These are phyloP conservation scores for Penicillium parvum DNA, from an alignment of 495 filamentous ascomycete genomes.

Conservation along the genomic window DNA sequence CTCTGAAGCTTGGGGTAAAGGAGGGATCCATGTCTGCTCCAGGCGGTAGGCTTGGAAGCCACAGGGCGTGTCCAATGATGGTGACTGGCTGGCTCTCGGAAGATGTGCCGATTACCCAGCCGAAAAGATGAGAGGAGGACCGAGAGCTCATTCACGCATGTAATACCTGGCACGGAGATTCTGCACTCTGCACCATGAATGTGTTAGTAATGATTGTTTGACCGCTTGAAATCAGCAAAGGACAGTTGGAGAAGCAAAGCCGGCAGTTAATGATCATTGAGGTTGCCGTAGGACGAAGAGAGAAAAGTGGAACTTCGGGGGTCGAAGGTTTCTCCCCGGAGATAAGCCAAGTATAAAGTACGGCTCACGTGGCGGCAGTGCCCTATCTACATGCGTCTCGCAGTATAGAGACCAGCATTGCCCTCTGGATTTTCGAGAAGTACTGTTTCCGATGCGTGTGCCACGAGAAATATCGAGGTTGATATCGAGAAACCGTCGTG, in stretches of 20 bases:
- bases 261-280: too few species aligned
- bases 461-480: too few species aligned
- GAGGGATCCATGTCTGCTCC: constrained; percentile 9
- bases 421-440: too few species aligned
- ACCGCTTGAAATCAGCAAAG: too few species aligned
- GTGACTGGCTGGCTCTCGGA: too few species aligned
- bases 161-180: neutral
- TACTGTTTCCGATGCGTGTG: too few species aligned
- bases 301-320: constrained; percentile 5
- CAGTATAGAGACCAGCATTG: neutral
- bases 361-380: constrained; percentile 1
- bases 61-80: constrained; percentile 13
- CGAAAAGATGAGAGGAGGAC: constrained; percentile 11
- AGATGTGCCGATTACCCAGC: constrained; percentile 22
- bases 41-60: constrained; percentile 2
- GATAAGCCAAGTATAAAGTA: constrained; percentile 7
- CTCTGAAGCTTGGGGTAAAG: constrained; percentile 6
- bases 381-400: too few species aligned
- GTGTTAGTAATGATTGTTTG: too few species aligned
- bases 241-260: too few species aligned
- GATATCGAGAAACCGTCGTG: constrained; percentile 20
- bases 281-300: too few species aligned
- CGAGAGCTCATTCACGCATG: constrained; percentile 7
- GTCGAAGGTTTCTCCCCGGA: constrained; percentile 3
- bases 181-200: neutral